Percentiles rank a stretch among this genome's conserved stretches.
Conservation (phyloP, 2,329 filamentous ascomycete species). For the Thielaviopsis euricoi region DNA sequence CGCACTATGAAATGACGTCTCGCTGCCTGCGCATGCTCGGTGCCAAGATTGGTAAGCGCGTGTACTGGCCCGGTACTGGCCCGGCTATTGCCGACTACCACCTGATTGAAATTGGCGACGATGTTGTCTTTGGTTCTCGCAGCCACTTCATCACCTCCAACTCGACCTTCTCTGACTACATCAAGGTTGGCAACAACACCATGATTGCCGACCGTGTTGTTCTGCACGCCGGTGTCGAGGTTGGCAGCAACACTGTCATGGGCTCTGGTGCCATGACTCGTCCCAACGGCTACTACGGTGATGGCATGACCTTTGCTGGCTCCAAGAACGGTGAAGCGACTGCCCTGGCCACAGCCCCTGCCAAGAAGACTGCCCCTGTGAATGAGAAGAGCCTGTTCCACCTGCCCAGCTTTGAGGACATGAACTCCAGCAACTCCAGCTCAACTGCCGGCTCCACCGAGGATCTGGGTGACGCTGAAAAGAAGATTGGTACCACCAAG, state of each 20-base stretch:
- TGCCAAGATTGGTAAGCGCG: slow-evolving; percentile 32
- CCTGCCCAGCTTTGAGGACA: not conserved
- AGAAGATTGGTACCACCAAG: not conserved
- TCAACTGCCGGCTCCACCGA: not conserved
- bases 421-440: not conserved
- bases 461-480: slow-evolving; percentile 1
- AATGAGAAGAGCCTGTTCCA: not conserved
- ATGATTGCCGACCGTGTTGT: slow-evolving; percentile 42
- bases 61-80: slow-evolving; percentile 42
- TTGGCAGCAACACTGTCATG: slow-evolving; percentile 32
- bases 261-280: slow-evolving; percentile 36
- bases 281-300: slow-evolving; percentile 26
- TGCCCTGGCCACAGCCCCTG: slow-evolving; percentile 18
- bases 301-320: slow-evolving; percentile 33
- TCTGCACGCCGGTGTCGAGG: slow-evolving; percentile 31
- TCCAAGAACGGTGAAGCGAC: slow-evolving; percentile 34
- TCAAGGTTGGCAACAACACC: slow-evolving; percentile 30
- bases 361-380: not conserved
- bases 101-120: slow-evolving; percentile 36
- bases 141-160: slow-evolving; percentile 37
- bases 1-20: slow-evolving; percentile 39
- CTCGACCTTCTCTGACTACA: slow-evolving; percentile 28
- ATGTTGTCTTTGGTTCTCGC: slow-evolving; percentile 43
- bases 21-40: slow-evolving; percentile 32
- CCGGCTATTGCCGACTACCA: slow-evolving; percentile 37